These are phyloP conservation scores for Aspergillus udagawae DNA, from an alignment of 2,329 filamentous ascomycete species.

Conservation along the genomic window DNA sequence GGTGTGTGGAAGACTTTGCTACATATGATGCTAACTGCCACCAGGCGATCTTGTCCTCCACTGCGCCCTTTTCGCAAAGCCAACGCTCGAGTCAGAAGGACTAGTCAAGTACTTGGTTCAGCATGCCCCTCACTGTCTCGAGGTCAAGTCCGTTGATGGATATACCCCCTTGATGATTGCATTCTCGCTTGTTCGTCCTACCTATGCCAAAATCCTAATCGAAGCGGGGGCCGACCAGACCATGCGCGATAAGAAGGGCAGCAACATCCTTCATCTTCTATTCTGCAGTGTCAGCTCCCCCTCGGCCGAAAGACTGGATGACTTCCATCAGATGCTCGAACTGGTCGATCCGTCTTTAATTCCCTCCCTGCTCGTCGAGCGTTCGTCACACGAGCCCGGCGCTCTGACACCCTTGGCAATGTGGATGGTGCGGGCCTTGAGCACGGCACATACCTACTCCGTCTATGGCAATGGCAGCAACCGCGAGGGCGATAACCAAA, in stretches of 20 bases:
- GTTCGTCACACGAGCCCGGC: slow-evolving; percentile 21
- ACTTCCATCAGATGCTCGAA: slow-evolving; percentile 58
- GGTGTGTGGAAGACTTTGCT: too few species aligned
- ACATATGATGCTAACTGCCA: not conserved
- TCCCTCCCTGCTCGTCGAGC: slow-evolving; percentile 28
- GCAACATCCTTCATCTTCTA: slow-evolving; percentile 67
- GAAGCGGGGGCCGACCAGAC: slow-evolving; percentile 67
- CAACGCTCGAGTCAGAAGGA: slow-evolving; percentile 42
- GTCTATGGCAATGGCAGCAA: not conserved
- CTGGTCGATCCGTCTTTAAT: slow-evolving; percentile 53
- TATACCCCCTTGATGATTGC: slow-evolving; percentile 67
- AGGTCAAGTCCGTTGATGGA: slow-evolving; percentile 48
- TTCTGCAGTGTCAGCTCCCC: slow-evolving; percentile 25
- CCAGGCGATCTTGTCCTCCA: slow-evolving; percentile 56
- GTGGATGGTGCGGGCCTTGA: slow-evolving; percentile 43
- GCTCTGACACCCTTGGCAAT: slow-evolving; percentile 51
- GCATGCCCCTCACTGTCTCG: slow-evolving; percentile 57
- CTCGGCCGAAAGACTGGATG: slow-evolving; percentile 29
- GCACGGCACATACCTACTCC: not conserved
- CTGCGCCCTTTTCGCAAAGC: slow-evolving; percentile 54
- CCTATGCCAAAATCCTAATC: slow-evolving; percentile 56
- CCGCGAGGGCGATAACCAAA: slow-evolving; percentile 24
- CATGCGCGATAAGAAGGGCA: slow-evolving; percentile 54
- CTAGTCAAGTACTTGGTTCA: slow-evolving; percentile 65
- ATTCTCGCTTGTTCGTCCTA: slow-evolving; percentile 43